phyloP scores from a whole-genome alignment of 495 filamentous ascomycete genomes.

The Cairneyella variabilis region DNA sequence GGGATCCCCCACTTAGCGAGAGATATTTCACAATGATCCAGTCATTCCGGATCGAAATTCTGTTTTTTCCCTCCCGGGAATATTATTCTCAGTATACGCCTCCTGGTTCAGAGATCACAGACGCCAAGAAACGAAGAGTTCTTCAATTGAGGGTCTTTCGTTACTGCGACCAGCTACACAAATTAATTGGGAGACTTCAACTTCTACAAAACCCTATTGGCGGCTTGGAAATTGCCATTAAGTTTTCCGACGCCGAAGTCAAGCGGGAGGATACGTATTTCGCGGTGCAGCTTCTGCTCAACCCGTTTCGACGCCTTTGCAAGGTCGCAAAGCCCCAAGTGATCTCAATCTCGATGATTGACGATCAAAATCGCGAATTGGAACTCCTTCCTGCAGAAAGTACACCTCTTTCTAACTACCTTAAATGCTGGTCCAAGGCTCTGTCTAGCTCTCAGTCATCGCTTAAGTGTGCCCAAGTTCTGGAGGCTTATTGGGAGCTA shows the following conservation, averaged over 20 bases:
- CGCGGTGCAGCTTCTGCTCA: not conserved
- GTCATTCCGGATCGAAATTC: constrained; percentile 12
- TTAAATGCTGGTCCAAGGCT: constrained; percentile 1
- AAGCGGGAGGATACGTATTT: not conserved
- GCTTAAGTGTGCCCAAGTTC: not conserved
- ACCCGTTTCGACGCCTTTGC: constrained; percentile 14
- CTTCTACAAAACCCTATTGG: constrained; percentile 5
- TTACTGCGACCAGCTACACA: constrained; percentile 16
- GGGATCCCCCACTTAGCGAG: constrained; percentile 5
- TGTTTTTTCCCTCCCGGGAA: not conserved
- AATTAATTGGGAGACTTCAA: constrained; percentile 7
- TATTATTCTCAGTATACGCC: not conserved
- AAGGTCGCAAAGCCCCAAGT: constrained; percentile 4
- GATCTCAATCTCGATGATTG: not conserved
- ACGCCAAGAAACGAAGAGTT: not conserved
- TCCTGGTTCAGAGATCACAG: not conserved
- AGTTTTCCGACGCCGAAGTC: constrained; percentile 1
- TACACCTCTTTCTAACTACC: constrained; percentile 4
- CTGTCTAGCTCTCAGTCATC: not conserved
- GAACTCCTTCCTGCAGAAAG: not conserved
- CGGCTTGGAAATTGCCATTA: constrained; percentile 7
- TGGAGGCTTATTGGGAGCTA: constrained; percentile 15
- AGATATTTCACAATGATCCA: constrained; percentile 15
- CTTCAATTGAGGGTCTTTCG: not conserved
- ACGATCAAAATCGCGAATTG: not conserved